Evolutionary conservation across 495 filamentous ascomycete genomes (phyloP).

Genomic region (Corynascus novoguineensis): DNA sequence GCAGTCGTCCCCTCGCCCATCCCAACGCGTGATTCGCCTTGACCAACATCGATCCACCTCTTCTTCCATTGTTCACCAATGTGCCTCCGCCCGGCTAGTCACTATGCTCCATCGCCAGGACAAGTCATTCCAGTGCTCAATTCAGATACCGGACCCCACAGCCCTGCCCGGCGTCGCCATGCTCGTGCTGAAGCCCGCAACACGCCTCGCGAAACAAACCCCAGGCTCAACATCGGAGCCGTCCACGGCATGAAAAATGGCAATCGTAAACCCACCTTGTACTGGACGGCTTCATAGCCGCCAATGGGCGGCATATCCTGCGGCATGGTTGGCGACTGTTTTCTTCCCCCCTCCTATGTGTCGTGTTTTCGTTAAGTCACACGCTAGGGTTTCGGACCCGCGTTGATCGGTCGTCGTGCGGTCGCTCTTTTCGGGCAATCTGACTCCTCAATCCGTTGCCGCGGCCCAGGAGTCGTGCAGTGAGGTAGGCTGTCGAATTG

Average conservation of each 20-base stretch:
- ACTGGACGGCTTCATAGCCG: slow-evolving; percentile 93
- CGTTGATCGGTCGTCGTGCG: not conserved
- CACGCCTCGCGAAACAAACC: not conserved
- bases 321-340: slow-evolving; percentile 48
- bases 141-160: no score
- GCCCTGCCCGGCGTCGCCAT: no score
- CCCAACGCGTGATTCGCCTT: no score
- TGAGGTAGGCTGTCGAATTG: not conserved
- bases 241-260: not conserved
- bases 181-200: not conserved
- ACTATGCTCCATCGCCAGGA: no score
- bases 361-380: not conserved
- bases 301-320: slow-evolving; percentile 91
- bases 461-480: not conserved
- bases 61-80: no score
- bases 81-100: no score
- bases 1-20: no score
- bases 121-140: no score
- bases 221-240: not conserved
- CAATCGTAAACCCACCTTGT: slow-evolving; percentile 62
- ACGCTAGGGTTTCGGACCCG: no score
- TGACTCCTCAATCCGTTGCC: not conserved
- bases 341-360: slow-evolving; percentile 3
- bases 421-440: not conserved
- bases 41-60: no score